Evolutionary conservation across 2,329 filamentous ascomycete species (phyloP), one percentile per base, ranked within the genome.

Genomic region (Huntiella decipiens): DNA sequence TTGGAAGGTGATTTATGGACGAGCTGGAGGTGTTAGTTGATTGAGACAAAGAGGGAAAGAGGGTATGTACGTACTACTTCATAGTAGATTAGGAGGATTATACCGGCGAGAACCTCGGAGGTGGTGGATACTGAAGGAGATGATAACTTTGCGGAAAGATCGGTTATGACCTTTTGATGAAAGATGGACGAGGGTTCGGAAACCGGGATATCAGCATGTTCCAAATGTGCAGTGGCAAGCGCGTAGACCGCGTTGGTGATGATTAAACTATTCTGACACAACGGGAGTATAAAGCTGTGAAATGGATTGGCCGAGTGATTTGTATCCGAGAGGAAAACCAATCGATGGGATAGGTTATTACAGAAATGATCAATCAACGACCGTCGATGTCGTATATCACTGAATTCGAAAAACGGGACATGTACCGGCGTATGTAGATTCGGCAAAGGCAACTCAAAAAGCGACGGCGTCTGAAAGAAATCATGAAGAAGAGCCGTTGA

Each of bases 231-330:
- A 47, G 81, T 82, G 0, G 84, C 75, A 5, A 95, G 65, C 0
- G 86, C 85, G 49, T 83, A 86, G 50, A 95, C 80, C 7, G 86
- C 84, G 56, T 91, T 84, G 58, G 82, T 81, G 3, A 94, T 68
- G 1, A 73, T 68, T 0, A 63, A 62, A 54, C 71, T 74, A 38
- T 56, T 62, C 42, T 68, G 63, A 2, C 71, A 73, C 35, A 79
- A 61, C 2, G 74, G 74, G n/a, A 78, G 59, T 6, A 78, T 69
- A 11, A 77, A 61, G 53, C 76, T 71, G 52, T 74, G 71, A 53
- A 78, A 78, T 0, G 74, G 73, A 50, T 78, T 78, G 22, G 22
- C 22, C 22, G 22, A 28, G 8, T 7, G 22, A 15, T 71, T 73
- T 3, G 65, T 64, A 51, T 78, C 73, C 55, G 78, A 74, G 31